Conservation (phyloP, 306 rosid genomes). For the Hylodesmum podocarpum region DNA sequence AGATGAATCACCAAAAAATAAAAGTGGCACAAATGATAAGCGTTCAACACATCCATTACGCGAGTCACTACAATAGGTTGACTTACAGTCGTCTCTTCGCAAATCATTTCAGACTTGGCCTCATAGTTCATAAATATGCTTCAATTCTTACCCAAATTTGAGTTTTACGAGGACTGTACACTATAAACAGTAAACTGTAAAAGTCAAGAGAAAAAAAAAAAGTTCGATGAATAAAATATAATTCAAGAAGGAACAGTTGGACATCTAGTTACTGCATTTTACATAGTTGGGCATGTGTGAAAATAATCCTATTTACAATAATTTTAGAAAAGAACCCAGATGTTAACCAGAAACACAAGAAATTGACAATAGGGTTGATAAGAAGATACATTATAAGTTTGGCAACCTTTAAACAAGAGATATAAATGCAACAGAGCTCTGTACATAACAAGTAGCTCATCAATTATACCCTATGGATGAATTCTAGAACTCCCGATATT, state of each 20-base stretch:
- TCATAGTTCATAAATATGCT: background rate
- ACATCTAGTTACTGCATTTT: slow-evolving; percentile 23
- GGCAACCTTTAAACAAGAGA: slow-evolving; percentile 4
- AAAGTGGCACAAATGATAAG: too few species aligned
- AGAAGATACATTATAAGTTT: background rate
- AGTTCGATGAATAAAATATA: background rate
- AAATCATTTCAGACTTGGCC: background rate
- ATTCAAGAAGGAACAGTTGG: background rate
- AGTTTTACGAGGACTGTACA: background rate
- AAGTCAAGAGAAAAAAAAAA: background rate
- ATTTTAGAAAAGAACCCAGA: slow-evolving; percentile 1
- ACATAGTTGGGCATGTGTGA: slow-evolving; percentile 7
- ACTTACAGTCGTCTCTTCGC: background rate
- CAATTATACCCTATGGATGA: background rate
- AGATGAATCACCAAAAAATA: too few species aligned
- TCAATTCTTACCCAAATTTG: background rate
- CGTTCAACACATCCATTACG: background rate
- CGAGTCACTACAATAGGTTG: background rate
- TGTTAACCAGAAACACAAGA: slow-evolving; percentile 35
- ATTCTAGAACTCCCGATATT: slow-evolving; percentile 67
- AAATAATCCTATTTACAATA: slow-evolving; percentile 48
- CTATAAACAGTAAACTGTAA: background rate
- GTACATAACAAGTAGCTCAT: slow-evolving; percentile 32
- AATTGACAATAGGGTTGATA: background rate
- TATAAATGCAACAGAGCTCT: slow-evolving; percentile 20